A percentile compares a stretch with the other conserved stretches of the same genome.
Evolutionary conservation across 1,284 basidiomycete species (phyloP).

Genomic region (Wallemia mellicola): DNA sequence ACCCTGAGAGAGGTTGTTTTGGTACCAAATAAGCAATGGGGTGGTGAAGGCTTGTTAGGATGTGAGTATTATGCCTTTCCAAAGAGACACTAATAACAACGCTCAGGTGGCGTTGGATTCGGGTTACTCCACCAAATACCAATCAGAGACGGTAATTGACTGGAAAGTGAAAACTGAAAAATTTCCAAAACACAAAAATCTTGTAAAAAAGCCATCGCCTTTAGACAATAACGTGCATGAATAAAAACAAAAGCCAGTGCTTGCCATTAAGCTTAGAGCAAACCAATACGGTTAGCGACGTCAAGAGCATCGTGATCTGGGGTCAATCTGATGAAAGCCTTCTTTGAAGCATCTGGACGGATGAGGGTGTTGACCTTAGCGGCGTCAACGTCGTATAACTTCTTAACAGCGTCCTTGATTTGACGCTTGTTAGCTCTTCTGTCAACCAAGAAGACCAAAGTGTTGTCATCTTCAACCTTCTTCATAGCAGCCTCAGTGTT

Average conservation of each 20-base stretch:
- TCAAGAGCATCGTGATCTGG: conserved; percentile 91
- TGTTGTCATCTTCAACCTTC: conserved; percentile 99
- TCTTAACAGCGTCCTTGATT: conserved; percentile 97
- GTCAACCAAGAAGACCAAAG: conserved; percentile 91
- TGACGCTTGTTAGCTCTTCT: conserved; percentile 88
- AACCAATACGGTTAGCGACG: conserved; percentile 91
- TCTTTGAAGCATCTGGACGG: conserved; percentile 96
- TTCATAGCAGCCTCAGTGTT: conserved; percentile 28
- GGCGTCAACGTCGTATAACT: conserved; percentile 88
- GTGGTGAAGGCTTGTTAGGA: conserved; percentile 69
- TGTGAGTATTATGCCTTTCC: conserved; percentile 21
- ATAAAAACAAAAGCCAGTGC: too few relatives aligned
- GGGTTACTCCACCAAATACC: not conserved
- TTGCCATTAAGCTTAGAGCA: too few relatives aligned
- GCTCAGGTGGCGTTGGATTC: not conserved
- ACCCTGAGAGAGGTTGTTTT: conserved; percentile 68
- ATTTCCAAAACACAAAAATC: not conserved
- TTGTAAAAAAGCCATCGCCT: too few relatives aligned
- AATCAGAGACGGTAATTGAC: not conserved
- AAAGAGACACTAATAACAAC: not conserved
- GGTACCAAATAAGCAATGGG: conserved; percentile 83
- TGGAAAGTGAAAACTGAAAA: not conserved
- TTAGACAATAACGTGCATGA: conserved; percentile 1
- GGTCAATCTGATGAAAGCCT: conserved; percentile 87
- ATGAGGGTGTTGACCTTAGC: conserved; percentile 95